These are phyloP conservation scores for Penicillium goetzii DNA, from an alignment of 495 filamentous ascomycete species.

Conservation along the genomic window DNA sequence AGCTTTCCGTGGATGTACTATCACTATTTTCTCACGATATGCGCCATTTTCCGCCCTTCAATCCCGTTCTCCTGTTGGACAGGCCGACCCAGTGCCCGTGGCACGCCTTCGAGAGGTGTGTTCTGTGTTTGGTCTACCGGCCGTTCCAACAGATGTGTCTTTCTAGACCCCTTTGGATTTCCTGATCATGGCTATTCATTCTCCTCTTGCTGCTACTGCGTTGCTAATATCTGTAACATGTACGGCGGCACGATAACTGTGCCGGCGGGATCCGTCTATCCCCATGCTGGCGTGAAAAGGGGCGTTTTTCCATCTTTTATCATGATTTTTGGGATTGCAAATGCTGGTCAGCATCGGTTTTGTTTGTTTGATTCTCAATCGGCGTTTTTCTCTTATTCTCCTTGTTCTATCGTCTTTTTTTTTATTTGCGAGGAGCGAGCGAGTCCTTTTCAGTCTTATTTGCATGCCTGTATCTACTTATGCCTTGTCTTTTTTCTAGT, in stretches of 20 bases:
- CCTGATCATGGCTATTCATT: slow-evolving; percentile 18
- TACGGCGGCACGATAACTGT: slow-evolving; percentile 35
- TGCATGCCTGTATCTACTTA: slow-evolving; percentile 7
- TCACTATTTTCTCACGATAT: slow-evolving; percentile 34
- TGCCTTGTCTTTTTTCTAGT: not conserved
- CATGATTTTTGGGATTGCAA: slow-evolving; percentile 14
- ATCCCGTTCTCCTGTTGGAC: slow-evolving; percentile 20
- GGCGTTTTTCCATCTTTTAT: slow-evolving; percentile 28
- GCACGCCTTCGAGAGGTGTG: not conserved
- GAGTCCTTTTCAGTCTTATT: slow-evolving; percentile 4
- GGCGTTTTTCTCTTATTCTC: slow-evolving; percentile 18
- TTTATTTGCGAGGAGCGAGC: slow-evolving; percentile 12
- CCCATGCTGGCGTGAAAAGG: slow-evolving; percentile 31
- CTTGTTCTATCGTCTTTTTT: slow-evolving; percentile 6
- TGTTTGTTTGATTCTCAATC: not conserved
- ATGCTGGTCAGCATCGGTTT: slow-evolving; percentile 26
- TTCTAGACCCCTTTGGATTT: slow-evolving; percentile 26
- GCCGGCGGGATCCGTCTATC: slow-evolving; percentile 16
- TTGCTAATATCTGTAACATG: slow-evolving; percentile 27
- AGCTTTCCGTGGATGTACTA: slow-evolving; percentile 43
- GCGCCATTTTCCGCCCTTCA: slow-evolving; percentile 11
- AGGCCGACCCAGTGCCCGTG: not conserved
- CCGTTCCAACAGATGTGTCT: slow-evolving; percentile 25
- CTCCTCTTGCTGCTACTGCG: slow-evolving; percentile 15
- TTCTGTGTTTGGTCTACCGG: no score